A percentile compares a stretch with the other conserved stretches of the same genome.
phyloP scores from a whole-genome alignment of 1,284 basidiomycete genomes.

The Cryptococcus neoformans region DNA sequence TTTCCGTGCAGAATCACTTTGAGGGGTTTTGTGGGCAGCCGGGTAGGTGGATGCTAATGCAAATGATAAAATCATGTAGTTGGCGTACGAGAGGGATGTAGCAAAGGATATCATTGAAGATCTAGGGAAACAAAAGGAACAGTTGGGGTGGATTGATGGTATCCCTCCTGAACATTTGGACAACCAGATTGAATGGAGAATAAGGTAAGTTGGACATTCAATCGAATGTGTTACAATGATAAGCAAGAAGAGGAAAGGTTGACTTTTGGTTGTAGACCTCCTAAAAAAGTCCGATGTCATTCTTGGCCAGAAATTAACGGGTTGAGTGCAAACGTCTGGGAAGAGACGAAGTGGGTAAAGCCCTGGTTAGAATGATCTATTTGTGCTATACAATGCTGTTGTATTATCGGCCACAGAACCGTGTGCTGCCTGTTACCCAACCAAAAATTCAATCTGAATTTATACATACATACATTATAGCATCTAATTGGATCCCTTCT shows the following conservation, averaged over 20 bases:
- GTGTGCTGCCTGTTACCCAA: neutral
- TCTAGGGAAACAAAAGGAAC: slow-evolving; percentile 21
- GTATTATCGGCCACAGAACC: neutral
- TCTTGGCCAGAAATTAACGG: slow-evolving; percentile 50
- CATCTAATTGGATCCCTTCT: neutral
- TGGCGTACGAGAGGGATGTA: slow-evolving; percentile 44
- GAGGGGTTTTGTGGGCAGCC: too few relatives aligned
- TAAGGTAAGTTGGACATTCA: slow-evolving; percentile 20
- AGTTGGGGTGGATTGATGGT: slow-evolving; percentile 40
- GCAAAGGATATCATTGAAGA: slow-evolving; percentile 30
- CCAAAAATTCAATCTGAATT: neutral
- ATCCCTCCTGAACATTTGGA: slow-evolving; percentile 29
- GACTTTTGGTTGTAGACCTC: slow-evolving; percentile 30
- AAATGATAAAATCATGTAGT: slow-evolving; percentile 13
- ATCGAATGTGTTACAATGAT: too few relatives aligned
- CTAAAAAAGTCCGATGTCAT: slow-evolving; percentile 45
- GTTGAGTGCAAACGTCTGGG: slow-evolving; percentile 49
- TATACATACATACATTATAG: slow-evolving; percentile 5
- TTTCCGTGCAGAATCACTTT: neutral
- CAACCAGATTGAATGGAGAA: slow-evolving; percentile 18
- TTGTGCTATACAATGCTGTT: neutral
- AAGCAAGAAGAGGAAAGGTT: neutral
- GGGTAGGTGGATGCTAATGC: neutral
- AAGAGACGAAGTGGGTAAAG: slow-evolving; percentile 40
- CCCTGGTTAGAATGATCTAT: slow-evolving; percentile 24